A percentile compares a stretch with the other conserved stretches of the same genome.
phyloP scores from a whole-genome alignment of 2,329 filamentous ascomycete species.

The Cryphonectria parasitica region DNA sequence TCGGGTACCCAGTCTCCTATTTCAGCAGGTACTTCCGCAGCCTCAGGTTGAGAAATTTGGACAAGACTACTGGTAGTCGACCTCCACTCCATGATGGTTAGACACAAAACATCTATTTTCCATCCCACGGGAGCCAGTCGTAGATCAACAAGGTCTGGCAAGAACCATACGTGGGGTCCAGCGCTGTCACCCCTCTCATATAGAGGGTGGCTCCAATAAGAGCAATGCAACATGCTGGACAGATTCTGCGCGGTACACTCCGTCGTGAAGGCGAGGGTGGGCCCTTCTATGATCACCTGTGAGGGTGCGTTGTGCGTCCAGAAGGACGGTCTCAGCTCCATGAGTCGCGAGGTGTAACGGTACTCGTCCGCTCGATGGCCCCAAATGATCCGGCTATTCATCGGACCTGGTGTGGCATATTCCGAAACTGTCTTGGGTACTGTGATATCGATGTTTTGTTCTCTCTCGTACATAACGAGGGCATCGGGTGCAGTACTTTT shows the following conservation, averaged over 20 bases:
- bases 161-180: neutral
- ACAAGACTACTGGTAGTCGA: too few species aligned
- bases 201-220: neutral
- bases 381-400: too few species aligned
- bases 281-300: slow-evolving; percentile 1
- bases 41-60: too few species aligned
- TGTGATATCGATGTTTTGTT: neutral
- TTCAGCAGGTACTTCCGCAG: neutral
- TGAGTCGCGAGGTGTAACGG: neutral
- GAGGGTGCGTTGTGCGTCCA: neutral
- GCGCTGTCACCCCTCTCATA: too few species aligned
- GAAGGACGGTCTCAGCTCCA: neutral
- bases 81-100: slow-evolving; percentile 2
- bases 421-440: neutral
- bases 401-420: neutral
- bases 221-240: too few species aligned
- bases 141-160: neutral
- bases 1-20: neutral
- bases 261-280: neutral
- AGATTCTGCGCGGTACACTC: neutral
- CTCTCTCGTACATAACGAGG: neutral
- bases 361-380: neutral
- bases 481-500: neutral
- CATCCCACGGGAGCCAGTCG: neutral
- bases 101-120: neutral